These are phyloP conservation scores for Candida pseudoglaebosa DNA, from an alignment of 805 yeast species.

Conservation along the genomic window DNA sequence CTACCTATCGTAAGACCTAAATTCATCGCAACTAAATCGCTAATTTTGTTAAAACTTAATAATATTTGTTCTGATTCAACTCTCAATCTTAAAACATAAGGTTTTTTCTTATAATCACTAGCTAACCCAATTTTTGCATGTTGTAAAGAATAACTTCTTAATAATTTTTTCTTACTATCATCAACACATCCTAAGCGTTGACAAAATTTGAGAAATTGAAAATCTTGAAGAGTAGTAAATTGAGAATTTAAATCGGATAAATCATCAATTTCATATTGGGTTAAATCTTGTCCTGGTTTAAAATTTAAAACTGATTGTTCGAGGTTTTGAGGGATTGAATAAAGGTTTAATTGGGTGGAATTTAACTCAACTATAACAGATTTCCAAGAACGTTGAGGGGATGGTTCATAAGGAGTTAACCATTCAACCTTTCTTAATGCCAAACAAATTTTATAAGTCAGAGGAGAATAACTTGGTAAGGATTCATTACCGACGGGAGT, in stretches of 20 bases:
- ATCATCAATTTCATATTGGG: constrained; percentile 11
- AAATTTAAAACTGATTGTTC: constrained; percentile 17
- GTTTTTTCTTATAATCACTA: constrained; percentile 70
- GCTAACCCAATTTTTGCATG: constrained; percentile 84
- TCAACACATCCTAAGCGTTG: constrained; percentile 17
- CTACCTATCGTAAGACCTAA: constrained; percentile 68
- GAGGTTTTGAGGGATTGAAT: constrained; percentile 34
- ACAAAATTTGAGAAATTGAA: constrained; percentile 24
- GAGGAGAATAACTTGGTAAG: constrained; percentile 65
- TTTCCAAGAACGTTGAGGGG: constrained; percentile 69
- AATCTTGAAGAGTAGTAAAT: constrained; percentile 23
- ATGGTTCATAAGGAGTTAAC: constrained; percentile 70
- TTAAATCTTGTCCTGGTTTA: constrained; percentile 7
- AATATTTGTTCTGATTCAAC: constrained; percentile 81
- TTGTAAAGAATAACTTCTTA: constrained; percentile 76
- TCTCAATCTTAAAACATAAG: constrained; percentile 67
- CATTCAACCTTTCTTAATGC: constrained; percentile 69
- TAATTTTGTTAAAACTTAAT: constrained; percentile 56
- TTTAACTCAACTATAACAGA: constrained; percentile 67
- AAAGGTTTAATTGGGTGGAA: constrained; percentile 80
- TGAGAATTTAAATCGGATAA: constrained; percentile 13
- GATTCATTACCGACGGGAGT: background rate
- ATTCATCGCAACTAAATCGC: constrained; percentile 77
- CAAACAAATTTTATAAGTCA: constrained; percentile 56
- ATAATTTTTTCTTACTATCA: constrained; percentile 25